Conservation (phyloP, 148 eudicot genomes). For the Vaccinium corymbosum region DNA sequence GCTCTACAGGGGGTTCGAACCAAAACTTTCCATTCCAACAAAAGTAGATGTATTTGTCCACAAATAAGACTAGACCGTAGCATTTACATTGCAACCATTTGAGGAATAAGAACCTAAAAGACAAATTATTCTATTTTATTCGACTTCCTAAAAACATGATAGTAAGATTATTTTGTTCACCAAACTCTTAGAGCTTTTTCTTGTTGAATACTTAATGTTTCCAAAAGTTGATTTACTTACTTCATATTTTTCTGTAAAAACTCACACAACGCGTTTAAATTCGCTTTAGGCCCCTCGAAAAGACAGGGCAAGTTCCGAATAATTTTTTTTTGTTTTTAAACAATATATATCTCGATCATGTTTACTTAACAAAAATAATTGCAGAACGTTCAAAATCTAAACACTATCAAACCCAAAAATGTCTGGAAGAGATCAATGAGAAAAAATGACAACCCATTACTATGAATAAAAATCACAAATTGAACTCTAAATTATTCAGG, state of each 20-base stretch:
- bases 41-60: neutral
- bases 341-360: too few species aligned
- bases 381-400: too few species aligned
- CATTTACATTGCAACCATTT: neutral
- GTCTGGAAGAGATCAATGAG: too few species aligned
- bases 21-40: neutral
- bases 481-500: neutral
- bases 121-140: neutral
- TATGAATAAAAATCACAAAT: too few species aligned
- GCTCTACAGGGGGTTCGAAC: neutral
- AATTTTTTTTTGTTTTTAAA: too few species aligned
- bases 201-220: neutral
- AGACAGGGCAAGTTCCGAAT: neutral
- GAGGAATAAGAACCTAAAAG: neutral
- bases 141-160: neutral
- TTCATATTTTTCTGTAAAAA: neutral
- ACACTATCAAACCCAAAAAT: too few species aligned
- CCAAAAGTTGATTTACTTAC: neutral
- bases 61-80: neutral
- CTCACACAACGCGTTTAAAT: neutral
- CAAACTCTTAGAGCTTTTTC: neutral
- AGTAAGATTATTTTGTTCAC: neutral
- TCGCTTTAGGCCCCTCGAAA: neutral
- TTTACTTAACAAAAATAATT: too few species aligned
- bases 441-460: too few species aligned